phyloP scores from a whole-genome alignment of 768 basidiomycete species.

The Leccinum truebloodii region DNA sequence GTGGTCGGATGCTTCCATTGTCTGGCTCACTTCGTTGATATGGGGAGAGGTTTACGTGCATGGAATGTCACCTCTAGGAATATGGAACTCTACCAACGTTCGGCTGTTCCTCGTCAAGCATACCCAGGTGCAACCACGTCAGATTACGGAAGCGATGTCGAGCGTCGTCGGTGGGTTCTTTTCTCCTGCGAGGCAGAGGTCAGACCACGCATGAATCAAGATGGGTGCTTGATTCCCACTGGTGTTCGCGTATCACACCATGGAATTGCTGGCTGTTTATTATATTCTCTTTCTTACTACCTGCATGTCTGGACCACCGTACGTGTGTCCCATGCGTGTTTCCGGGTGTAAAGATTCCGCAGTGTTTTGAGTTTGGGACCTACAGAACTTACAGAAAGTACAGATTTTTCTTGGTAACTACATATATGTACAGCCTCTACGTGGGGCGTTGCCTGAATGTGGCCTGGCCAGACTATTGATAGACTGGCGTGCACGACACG shows the following conservation, averaged over 20 bases:
- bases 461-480: not conserved
- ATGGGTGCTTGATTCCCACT: too few species aligned
- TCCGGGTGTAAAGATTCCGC: too few species aligned
- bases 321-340: too few species aligned
- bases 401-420: too few species aligned
- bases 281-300: too few species aligned
- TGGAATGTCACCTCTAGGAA: conserved; percentile 80
- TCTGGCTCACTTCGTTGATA: conserved; percentile 91
- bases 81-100: conserved; percentile 91
- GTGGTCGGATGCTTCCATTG: conserved; percentile 91
- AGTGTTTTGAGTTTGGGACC: too few species aligned
- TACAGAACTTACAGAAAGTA: too few species aligned
- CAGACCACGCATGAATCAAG: conserved; percentile 17
- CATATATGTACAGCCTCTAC: too few species aligned
- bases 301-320: too few species aligned
- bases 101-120: conserved; percentile 92
- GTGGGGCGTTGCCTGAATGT: too few species aligned
- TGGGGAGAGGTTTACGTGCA: conserved; percentile 97
- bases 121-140: conserved; percentile 64
- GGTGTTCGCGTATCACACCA: too few species aligned
- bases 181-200: conserved; percentile 40
- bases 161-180: conserved; percentile 81
- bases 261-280: too few species aligned
- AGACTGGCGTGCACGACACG: not conserved
- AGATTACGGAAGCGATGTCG: conserved; percentile 76